phyloP scores from a whole-genome alignment of 2,329 filamentous ascomycete species.

The Zasmidium citrigriseum region DNA sequence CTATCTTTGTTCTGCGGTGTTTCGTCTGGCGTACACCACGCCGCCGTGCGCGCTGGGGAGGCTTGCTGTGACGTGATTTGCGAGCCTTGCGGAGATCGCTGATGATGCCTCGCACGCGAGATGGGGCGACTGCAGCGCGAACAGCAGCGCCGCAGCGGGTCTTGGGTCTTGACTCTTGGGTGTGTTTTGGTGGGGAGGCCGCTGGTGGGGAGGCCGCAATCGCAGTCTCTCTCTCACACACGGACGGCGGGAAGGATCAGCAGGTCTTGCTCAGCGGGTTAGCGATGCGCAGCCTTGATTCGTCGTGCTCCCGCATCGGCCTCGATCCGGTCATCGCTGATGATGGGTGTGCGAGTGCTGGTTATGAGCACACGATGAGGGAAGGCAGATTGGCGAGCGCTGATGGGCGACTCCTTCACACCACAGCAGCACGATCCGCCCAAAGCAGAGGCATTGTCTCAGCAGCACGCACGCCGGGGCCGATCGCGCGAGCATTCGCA shows the following conservation, averaged over 20 bases:
- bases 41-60: conserved; percentile 6
- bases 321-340: background rate
- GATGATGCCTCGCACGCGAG: conserved; percentile 20
- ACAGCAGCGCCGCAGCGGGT: conserved; percentile 1
- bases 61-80: conserved; percentile 19
- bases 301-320: background rate
- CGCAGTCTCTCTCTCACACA: background rate
- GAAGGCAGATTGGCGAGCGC: background rate
- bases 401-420: background rate
- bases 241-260: background rate
- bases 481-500: conserved; percentile 3
- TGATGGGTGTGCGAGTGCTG: background rate
- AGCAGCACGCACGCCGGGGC: background rate
- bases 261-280: conserved; percentile 7
- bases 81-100: conserved; percentile 14
- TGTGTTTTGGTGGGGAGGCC: too few species aligned
- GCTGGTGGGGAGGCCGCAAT: background rate
- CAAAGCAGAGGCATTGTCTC: conserved; percentile 3
- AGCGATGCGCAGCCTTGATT: conserved; percentile 4
- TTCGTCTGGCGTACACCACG: conserved; percentile 6
- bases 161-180: background rate
- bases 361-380: too few species aligned
- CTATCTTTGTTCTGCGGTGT: conserved; percentile 22
- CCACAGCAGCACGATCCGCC: background rate
- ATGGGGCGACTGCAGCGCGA: conserved; percentile 4